These are phyloP conservation scores for Rosa lucieae DNA, from an alignment of 306 rosid genomes.

Conservation along the genomic window DNA sequence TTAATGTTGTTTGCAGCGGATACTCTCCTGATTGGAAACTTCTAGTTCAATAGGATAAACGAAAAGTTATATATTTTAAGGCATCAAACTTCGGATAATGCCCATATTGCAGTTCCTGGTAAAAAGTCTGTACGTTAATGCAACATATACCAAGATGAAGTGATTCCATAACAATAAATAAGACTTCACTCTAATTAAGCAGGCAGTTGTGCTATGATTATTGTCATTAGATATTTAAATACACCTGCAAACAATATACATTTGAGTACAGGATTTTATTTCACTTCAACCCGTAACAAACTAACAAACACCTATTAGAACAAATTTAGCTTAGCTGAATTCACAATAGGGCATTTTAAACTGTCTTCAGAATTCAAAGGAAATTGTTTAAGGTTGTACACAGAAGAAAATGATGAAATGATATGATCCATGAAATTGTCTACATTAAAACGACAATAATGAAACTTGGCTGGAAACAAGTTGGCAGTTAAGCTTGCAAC, in stretches of 20 bases:
- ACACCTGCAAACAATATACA: conserved; percentile 9
- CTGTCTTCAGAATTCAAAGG: conserved; percentile 27
- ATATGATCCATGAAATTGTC: conserved; percentile 31
- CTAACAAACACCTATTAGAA: background rate
- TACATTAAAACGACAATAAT: conserved; percentile 28
- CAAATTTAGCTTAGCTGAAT: conserved; percentile 2
- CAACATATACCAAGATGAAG: background rate
- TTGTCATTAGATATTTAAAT: background rate
- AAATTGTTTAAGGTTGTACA: conserved; percentile 31
- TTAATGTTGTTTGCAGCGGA: background rate
- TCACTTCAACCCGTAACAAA: background rate
- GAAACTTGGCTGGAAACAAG: conserved; percentile 29
- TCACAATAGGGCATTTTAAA: background rate
- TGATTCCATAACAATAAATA: background rate
- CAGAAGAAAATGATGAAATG: conserved; percentile 15
- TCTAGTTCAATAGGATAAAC: background rate
- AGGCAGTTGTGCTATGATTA: background rate
- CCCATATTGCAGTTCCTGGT: background rate
- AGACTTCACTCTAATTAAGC: background rate
- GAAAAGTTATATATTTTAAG: background rate
- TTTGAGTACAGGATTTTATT: background rate
- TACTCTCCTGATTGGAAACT: background rate
- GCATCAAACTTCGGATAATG: background rate
- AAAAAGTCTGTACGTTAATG: background rate
- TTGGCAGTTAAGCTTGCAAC: conserved; percentile 25